These are phyloP conservation scores for Neurospora discreta DNA, from an alignment of 495 filamentous ascomycete genomes.

Conservation along the genomic window DNA sequence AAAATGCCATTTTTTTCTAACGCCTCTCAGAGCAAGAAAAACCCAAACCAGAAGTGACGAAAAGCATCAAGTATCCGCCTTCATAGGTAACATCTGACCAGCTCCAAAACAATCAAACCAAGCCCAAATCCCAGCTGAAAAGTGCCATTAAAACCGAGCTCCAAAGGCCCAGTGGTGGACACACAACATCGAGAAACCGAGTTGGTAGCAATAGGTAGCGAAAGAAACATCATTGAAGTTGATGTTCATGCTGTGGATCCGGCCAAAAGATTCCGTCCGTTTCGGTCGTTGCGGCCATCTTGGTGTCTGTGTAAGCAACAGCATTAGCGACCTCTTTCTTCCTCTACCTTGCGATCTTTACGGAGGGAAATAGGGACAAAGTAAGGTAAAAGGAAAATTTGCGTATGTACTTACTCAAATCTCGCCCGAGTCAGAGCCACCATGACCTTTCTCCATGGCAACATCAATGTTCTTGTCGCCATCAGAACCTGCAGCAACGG, in stretches of 20 bases:
- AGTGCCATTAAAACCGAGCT: background rate
- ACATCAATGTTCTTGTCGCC: background rate
- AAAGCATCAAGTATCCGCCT: background rate
- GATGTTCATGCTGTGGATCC: background rate
- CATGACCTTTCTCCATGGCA: background rate
- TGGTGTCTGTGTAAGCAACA: background rate
- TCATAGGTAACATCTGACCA: background rate
- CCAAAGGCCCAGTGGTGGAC: background rate
- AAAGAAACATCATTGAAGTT: background rate
- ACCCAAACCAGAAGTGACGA: background rate
- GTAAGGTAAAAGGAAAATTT: background rate
- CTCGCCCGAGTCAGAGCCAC: background rate
- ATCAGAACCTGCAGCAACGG: background rate
- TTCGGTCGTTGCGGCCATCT: background rate
- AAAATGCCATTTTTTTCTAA: background rate
- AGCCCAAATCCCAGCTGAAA: background rate
- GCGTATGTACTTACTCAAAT: background rate
- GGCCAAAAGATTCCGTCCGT: background rate
- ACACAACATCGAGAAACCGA: background rate
- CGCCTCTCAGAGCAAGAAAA: background rate
- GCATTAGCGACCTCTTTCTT: background rate
- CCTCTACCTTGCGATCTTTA: background rate
- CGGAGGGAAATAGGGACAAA: background rate
- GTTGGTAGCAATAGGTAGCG: background rate
- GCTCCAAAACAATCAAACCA: background rate